phyloP scores from a whole-genome alignment of 139 green algal species.

The Pleodorina starrii region DNA sequence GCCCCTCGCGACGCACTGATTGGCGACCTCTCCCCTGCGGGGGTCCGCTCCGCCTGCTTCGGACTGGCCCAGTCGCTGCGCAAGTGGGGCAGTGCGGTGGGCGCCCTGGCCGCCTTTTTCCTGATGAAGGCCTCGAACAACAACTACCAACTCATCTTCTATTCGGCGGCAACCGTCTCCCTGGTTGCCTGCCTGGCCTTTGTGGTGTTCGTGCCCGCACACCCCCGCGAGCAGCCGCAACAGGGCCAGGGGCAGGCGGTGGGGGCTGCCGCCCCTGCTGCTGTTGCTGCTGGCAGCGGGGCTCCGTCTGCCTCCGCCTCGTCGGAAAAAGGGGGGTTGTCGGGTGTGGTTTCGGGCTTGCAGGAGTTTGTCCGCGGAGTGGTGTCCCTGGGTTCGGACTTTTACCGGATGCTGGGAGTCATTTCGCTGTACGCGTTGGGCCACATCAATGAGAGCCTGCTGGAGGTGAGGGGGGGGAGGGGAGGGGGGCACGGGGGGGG shows the following conservation, averaged over 20 bases:
- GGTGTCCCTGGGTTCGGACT: conserved; percentile 64
- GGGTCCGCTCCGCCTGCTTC: conserved; percentile 70
- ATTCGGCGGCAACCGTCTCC: conserved; percentile 60
- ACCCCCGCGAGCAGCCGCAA: conserved; percentile 38
- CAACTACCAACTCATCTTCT: conserved; percentile 81
- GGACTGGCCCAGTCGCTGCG: conserved; percentile 74
- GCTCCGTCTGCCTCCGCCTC: too few relatives aligned
- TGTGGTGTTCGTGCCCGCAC: conserved; percentile 64
- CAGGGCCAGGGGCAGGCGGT: not conserved
- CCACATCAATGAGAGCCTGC: conserved; percentile 72
- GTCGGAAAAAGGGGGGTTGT: too few relatives aligned
- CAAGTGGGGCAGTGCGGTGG: conserved; percentile 74
- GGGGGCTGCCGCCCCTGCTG: too few relatives aligned
- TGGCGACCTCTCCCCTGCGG: conserved; percentile 64
- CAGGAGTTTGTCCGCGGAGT: conserved; percentile 56
- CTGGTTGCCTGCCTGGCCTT: conserved; percentile 62
- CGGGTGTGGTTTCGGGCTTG: not conserved
- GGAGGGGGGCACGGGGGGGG: not conserved
- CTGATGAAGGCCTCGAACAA: conserved; percentile 76
- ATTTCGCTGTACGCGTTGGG: conserved; percentile 67
- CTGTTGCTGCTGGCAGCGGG: too few relatives aligned
- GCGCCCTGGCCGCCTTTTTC: conserved; percentile 65
- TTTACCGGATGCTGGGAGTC: conserved; percentile 71
- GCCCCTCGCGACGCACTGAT: conserved; percentile 76
- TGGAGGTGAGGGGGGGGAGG: conserved; percentile 47